Evolutionary conservation across 2,329 filamentous ascomycete species (phyloP).

Genomic region (Didymosphaeria variabile): DNA sequence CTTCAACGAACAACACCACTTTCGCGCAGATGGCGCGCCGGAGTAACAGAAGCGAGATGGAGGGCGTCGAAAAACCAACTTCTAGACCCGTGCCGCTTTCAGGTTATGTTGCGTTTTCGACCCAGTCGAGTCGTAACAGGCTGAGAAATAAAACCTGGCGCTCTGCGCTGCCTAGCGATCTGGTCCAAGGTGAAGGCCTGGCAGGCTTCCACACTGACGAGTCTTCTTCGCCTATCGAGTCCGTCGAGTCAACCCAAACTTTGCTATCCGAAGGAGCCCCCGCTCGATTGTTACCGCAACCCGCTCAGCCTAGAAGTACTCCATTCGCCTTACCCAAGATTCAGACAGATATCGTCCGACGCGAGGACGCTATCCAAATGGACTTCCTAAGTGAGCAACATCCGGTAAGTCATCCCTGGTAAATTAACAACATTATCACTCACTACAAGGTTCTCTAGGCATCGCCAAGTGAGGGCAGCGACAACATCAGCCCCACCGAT

Average conservation of each 20-base stretch:
- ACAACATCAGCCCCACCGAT: slow-evolving; percentile 21
- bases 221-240: slow-evolving; percentile 5
- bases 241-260: not conserved
- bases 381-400: not conserved
- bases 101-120: slow-evolving; percentile 31
- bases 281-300: not conserved
- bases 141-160: slow-evolving; percentile 35
- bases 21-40: slow-evolving; percentile 45
- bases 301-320: not conserved
- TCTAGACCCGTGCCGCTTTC: slow-evolving; percentile 27
- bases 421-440: not conserved
- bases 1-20: slow-evolving; percentile 21
- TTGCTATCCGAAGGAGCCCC: not conserved
- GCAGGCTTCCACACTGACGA: slow-evolving; percentile 12
- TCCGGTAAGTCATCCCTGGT: not conserved
- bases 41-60: slow-evolving; percentile 23
- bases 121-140: slow-evolving; percentile 30
- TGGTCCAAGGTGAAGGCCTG: slow-evolving; percentile 19
- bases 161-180: slow-evolving; percentile 31
- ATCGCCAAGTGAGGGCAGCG: slow-evolving; percentile 1
- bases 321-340: slow-evolving; percentile 16
- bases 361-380: not conserved
- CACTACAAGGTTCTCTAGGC: not conserved
- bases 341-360: slow-evolving; percentile 14
- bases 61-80: slow-evolving; percentile 24